Base-by-base conservation (phyloP, 768 basidiomycete species). In the Grammothele lineata region DNA sequence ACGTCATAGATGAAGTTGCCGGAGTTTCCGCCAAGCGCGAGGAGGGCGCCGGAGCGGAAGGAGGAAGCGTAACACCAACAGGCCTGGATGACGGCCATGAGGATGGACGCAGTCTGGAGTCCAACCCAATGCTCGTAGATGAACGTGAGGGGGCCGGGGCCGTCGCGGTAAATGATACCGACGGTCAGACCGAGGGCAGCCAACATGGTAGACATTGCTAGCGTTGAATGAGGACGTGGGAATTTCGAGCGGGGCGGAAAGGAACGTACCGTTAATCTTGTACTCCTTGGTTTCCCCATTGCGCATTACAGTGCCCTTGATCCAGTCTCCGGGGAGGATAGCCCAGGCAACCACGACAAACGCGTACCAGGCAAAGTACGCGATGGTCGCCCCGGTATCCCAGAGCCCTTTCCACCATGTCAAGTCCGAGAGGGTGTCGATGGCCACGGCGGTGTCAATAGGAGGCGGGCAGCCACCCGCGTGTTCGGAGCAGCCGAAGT, bases 71-170 rank as follows among this genome's bases (percentile, higher is more conserved):
- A 94, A 50, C 83, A 84, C 32, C 71, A 79, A 33, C 80, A 47
- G 0, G 79, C 89, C 67, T 96, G 95, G 19, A 80, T 58, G 42
- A 86, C 45, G 1, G 92, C 76, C 85, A 92, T 92, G 50, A 83
- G 49, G 24, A 93, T 55, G 1, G 92, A 76, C 0, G 92, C 91
- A 12, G 93, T 92, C 30, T 87, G 65, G 49, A 99, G 80, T 37
- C 92, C 92, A 37, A 93, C 67, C 85, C 87, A 98, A 69, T 90
- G 87, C 53, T 95, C 81, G 67, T 96, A 92, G 51, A 96, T 62
- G 68, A 92, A 91, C 0, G 92, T 92, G 70, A 96, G 87, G 0
- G 86, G 76, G 48, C 80, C 70, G 23, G 85, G 81, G 1, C 96
- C 96, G 52, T 74, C 78, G 46, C 82, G 82, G 48, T 79, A 68